These are phyloP conservation scores for Ophiostoma australiae DNA, from an alignment of 2,329 filamentous ascomycete species.

Conservation along the genomic window DNA sequence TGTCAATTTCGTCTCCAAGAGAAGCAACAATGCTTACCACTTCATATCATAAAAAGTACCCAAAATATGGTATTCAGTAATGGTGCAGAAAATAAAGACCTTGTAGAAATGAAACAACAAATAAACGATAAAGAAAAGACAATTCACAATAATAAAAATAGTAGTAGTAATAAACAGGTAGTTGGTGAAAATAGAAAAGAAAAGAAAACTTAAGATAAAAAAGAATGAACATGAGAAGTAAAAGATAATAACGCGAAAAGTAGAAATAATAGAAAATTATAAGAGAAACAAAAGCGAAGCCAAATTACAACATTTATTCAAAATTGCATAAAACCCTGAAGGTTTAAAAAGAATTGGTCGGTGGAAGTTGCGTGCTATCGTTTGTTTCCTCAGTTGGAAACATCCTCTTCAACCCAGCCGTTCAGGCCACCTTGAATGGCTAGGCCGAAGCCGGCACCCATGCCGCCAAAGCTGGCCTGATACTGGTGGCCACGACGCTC, in stretches of 20 bases:
- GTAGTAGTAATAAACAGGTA: not conserved
- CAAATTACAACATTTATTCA: constrained; percentile 35
- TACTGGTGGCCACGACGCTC: constrained; percentile 63
- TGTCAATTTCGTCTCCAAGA: not conserved
- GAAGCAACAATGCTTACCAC: not conserved
- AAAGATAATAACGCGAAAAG: too few relatives aligned
- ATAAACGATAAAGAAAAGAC: not conserved
- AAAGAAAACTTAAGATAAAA: not conserved
- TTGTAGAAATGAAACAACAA: constrained; percentile 5
- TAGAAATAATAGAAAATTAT: constrained; percentile 20
- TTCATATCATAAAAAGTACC: constrained; percentile 1
- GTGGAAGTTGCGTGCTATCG: not conserved
- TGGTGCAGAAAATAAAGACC: not conserved
- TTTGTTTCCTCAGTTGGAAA: constrained; percentile 47
- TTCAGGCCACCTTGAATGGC: constrained; percentile 61
- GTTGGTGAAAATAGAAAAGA: constrained; percentile 5
- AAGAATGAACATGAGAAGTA: too few relatives aligned
- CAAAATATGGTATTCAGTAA: not conserved
- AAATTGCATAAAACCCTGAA: constrained; percentile 30
- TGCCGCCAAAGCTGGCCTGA: constrained; percentile 58
- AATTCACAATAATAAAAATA: constrained; percentile 9
- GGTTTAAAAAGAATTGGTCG: not conserved
- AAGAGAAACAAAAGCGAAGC: constrained; percentile 14
- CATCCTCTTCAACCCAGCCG: constrained; percentile 64
- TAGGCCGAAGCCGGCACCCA: constrained; percentile 54